These are phyloP conservation scores for Coemansia sp. DNA, from an alignment of 192 early-diverging fungal genomes.

Conservation along the genomic window DNA sequence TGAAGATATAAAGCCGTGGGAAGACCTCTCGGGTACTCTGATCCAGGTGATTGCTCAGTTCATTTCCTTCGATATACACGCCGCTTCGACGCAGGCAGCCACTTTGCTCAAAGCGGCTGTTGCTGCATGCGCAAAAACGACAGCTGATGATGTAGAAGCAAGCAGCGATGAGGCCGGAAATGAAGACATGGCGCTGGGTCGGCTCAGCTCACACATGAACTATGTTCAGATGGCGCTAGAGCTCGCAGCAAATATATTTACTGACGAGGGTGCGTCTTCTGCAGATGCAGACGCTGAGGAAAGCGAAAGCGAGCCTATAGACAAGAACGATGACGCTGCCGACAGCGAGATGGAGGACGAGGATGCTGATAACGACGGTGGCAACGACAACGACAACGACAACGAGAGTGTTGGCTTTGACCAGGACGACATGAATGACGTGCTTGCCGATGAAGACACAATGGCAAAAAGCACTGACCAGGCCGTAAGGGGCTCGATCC, in stretches of 20 bases:
- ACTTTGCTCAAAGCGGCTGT: conserved; percentile 21
- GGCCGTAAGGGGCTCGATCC: conserved; percentile 44
- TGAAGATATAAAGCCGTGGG: conserved; percentile 59
- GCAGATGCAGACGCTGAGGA: conserved; percentile 13
- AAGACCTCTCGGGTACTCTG: conserved; percentile 33
- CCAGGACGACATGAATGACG: conserved; percentile 48
- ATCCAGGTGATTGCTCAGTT: conserved; percentile 37
- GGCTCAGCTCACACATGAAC: conserved; percentile 24
- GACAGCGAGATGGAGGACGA: conserved; percentile 50
- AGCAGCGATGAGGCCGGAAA: not conserved
- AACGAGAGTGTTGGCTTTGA: conserved; percentile 58
- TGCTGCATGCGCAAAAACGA: not conserved
- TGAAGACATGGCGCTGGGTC: conserved; percentile 23
- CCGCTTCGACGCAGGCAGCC: conserved; percentile 21
- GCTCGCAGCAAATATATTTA: conserved; percentile 80
- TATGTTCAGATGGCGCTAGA: conserved; percentile 69
- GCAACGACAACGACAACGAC: conserved; percentile 48
- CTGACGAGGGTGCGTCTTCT: conserved; percentile 58
- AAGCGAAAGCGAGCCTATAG: not conserved
- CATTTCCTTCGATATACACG: conserved; percentile 40
- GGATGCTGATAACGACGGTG: conserved; percentile 34
- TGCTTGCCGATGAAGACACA: conserved; percentile 53
- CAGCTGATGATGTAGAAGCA: conserved; percentile 12
- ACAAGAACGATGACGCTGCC: conserved; percentile 3
- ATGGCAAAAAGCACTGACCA: conserved; percentile 49